Percentiles rank a stretch among this genome's conserved stretches.
Evolutionary conservation across 768 basidiomycete species (phyloP).

Genomic region (Boletus pseudopeckii): DNA sequence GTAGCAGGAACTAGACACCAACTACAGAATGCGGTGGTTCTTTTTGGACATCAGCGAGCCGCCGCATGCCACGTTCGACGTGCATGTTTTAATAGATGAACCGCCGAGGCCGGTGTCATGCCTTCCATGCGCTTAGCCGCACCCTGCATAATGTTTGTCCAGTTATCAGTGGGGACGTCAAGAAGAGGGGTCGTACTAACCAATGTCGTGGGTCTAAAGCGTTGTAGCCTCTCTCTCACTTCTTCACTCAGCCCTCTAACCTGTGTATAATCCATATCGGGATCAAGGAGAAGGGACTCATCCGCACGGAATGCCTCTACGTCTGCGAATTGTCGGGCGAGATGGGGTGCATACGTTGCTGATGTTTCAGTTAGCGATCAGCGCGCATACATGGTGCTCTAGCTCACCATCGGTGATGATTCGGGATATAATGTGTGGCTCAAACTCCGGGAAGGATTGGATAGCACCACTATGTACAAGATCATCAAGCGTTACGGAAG

Average conservation of each 20-base stretch:
- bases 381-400: neutral
- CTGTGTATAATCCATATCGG: conserved; percentile 62
- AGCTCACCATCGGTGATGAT: conserved; percentile 67
- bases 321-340: conserved; percentile 73
- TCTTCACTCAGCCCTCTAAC: conserved; percentile 75
- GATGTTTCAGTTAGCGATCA: neutral
- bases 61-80: conserved; percentile 31
- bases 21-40: neutral
- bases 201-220: conserved; percentile 64
- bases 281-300: conserved; percentile 66
- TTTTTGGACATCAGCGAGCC: neutral
- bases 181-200: conserved; percentile 31
- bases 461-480: conserved; percentile 46
- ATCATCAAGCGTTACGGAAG: conserved; percentile 42
- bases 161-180: neutral
- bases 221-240: conserved; percentile 60
- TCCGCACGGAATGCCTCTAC: conserved; percentile 71
- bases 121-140: conserved; percentile 92
- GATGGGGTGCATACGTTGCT: conserved; percentile 63
- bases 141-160: conserved; percentile 48
- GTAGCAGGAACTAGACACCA: neutral
- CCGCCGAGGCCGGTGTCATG: conserved; percentile 79
- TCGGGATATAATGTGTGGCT: conserved; percentile 52
- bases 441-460: conserved; percentile 40
- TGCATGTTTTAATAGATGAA: conserved; percentile 65